Evolutionary conservation across 2,329 filamentous ascomycete genomes (phyloP).

Genomic region (Cladophialophora chaetospira): DNA sequence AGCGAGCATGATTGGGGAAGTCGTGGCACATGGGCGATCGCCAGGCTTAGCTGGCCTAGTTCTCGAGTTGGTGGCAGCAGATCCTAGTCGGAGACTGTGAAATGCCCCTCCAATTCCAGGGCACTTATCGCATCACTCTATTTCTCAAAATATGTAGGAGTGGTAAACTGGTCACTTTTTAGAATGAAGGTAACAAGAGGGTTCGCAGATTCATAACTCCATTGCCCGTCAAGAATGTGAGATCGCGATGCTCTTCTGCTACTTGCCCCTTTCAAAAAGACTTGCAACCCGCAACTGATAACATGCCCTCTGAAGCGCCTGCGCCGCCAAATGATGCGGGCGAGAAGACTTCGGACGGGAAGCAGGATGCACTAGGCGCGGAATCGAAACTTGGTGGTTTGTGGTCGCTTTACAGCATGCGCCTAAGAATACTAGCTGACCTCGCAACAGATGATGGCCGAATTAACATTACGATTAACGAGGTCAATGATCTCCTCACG

Average conservation of each 20-base stretch:
- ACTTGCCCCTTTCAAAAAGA: background rate
- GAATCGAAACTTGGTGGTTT: conserved; percentile 15
- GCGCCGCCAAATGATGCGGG: background rate
- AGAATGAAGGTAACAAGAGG: background rate
- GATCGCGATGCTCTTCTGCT: background rate
- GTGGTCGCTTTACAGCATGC: background rate
- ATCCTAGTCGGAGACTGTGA: no score
- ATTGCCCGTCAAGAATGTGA: background rate
- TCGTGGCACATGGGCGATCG: background rate
- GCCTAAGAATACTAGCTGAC: background rate
- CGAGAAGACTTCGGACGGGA: conserved; percentile 5
- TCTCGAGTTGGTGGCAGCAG: no score
- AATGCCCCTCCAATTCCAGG: background rate
- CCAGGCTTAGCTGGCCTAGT: background rate
- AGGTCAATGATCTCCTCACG: conserved; percentile 65
- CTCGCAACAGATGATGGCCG: conserved; percentile 66
- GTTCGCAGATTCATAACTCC: background rate
- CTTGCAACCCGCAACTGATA: background rate
- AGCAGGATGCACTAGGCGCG: conserved; percentile 13
- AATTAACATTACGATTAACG: conserved; percentile 75
- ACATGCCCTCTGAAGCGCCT: conserved; percentile 4
- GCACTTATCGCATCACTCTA: background rate
- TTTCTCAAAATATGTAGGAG: background rate
- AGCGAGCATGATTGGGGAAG: background rate
- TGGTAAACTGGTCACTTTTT: background rate